Base-by-base conservation (phyloP, 208 protist species). In the Naegleria gruberi region DNA sequence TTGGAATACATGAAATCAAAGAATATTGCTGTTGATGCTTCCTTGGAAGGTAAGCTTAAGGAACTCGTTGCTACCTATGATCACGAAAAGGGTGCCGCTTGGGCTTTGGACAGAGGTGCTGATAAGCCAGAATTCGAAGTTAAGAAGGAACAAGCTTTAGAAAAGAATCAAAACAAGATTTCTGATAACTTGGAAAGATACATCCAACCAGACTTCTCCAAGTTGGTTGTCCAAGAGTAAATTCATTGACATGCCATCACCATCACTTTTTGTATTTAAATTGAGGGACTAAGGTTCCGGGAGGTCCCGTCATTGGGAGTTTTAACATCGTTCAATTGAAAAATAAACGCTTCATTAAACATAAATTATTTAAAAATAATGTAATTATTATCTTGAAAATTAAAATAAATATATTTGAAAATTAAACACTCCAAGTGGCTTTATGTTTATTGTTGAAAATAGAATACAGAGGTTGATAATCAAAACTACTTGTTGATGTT, bases 221-320 rank as follows among this genome's bases (percentile, higher is more conserved):
- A 83, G 37, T 34, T 83, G 12, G 77, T 83, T 44, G 77, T 83
- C 37, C 12, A 83, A 34, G 77, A 83, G n/a, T 83, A 83, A 83
- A 83, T 83, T 65, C 30, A 65, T 65, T 55, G n/a, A n/a, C n/a
- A n/a, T n/a, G n/a, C n/a, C 51, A 65, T 65, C 30, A 10, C 51
- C 51, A 65, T 23, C 12, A 65, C 30, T 23, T 65, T 65, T 65
- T 65, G 15, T 65, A 65, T 23, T 65, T 30, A 10, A 10, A 65
- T 30, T 65, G 51, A 65, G 51, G 51, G 51, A 65, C 51, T 65
- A 23, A 65, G 51, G 51, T 65, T 65, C 19, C 51, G 51, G 51
- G 51, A 65, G 51, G 15, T 65, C n/a, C n/a, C n/a, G n/a, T n/a
- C n/a, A n/a, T n/a, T n/a, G n/a, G n/a, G n/a, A n/a, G n/a, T n/a